A percentile compares a stretch with the other conserved stretches of the same genome.
These are phyloP conservation scores for Coix lacrymajobi DNA, from an alignment of 176 grass and related monocot genomes.

Conservation along the genomic window DNA sequence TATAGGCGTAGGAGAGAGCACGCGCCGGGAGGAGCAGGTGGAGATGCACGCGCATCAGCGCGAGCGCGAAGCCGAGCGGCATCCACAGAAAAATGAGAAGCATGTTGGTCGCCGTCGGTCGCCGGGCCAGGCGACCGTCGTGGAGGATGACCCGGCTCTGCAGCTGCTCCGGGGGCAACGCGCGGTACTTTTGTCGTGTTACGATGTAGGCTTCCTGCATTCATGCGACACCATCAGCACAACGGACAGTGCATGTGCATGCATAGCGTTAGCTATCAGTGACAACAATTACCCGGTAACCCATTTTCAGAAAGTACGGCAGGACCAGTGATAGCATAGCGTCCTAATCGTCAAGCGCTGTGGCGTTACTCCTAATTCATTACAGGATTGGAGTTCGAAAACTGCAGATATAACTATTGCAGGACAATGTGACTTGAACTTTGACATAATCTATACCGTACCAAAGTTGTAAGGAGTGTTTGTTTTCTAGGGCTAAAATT, in stretches of 20 bases:
- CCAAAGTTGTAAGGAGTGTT: no score
- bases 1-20: constrained; percentile 49
- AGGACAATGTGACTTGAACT: no score
- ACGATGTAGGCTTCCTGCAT: constrained; percentile 63
- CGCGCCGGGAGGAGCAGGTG: constrained; percentile 47
- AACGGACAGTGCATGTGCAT: not conserved
- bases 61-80: constrained; percentile 54
- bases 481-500: no score
- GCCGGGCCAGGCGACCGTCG: constrained; percentile 60
- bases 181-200: constrained; percentile 25
- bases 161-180: constrained; percentile 41
- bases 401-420: not conserved
- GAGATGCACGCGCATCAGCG: constrained; percentile 42
- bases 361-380: not conserved
- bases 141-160: constrained; percentile 46
- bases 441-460: no score
- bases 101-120: constrained; percentile 48
- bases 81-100: constrained; percentile 72
- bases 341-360: not conserved
- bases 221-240: not conserved
- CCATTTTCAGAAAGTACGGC: not conserved
- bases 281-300: no score
- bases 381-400: not conserved
- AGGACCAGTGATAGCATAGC: not conserved
- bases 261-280: not conserved